Conservation (phyloP, 768 basidiomycete species). For the Termitomyces heimii region DNA sequence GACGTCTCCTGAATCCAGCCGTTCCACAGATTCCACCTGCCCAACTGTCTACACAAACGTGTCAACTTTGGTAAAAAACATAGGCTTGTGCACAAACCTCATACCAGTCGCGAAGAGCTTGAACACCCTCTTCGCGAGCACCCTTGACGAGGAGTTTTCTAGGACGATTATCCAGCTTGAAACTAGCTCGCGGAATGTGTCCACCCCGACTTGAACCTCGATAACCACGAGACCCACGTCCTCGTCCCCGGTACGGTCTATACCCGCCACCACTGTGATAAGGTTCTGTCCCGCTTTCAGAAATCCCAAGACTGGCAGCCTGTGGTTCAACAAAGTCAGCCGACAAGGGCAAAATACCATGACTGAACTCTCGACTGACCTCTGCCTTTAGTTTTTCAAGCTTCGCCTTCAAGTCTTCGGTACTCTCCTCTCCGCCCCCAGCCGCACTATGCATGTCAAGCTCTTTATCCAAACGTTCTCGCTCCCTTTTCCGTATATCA, state of each 20-base stretch:
- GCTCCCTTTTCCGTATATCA: constrained; percentile 51
- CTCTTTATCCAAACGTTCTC: constrained; percentile 74
- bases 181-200: constrained; percentile 53
- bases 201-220: constrained; percentile 64
- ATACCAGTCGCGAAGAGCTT: constrained; percentile 76
- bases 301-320: constrained; percentile 73
- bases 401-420: constrained; percentile 69
- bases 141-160: constrained; percentile 76
- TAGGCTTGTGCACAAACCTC: constrained; percentile 45
- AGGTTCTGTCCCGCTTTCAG: constrained; percentile 38
- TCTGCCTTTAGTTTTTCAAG: constrained; percentile 76
- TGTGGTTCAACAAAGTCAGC: constrained; percentile 17
- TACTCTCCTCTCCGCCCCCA: constrained; percentile 39
- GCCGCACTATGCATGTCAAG: constrained; percentile 59
- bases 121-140: constrained; percentile 41
- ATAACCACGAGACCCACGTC: constrained; percentile 53
- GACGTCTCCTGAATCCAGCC: constrained; percentile 47
- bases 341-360: not conserved
- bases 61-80: constrained; percentile 4
- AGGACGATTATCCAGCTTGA: constrained; percentile 90
- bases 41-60: constrained; percentile 48
- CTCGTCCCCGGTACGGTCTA: constrained; percentile 69
- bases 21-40: constrained; percentile 62
- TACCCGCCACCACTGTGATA: constrained; percentile 37
- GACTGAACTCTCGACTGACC: constrained; percentile 34